Evolutionary conservation across 108 stramenopile species (phyloP), one percentile per base, ranked within the genome.

Genomic region (Tribonema minus): DNA sequence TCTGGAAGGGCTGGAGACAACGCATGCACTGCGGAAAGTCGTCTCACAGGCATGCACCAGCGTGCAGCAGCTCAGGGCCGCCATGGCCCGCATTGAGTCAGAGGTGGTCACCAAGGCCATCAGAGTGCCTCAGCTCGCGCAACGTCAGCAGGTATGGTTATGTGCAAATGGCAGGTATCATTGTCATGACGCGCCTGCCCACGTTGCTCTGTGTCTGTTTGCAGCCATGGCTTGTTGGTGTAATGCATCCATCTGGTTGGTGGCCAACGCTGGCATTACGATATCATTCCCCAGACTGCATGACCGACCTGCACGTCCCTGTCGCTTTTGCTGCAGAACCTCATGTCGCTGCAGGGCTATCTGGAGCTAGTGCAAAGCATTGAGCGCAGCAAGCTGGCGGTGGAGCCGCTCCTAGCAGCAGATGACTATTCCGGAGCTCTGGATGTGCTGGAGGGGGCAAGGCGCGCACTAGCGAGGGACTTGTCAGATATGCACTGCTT

Each of bases 371-470:
- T 67, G 2, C 67, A 67, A 67, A 28, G 34, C 26, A 28, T 67
- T 2, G 32, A 67, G n/a, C 29, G 67, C 25, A 35, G 33, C 39
- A 67, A 32, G 2, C 7, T 7, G n/a, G n/a, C 34, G 23, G 39
- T 67, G 23, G 32, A 67, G 39, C 34, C 67, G 9, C 34, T 79
- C 26, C 29, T 79, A 29, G 61, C 67, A 28, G 78, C 78, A 5
- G 78, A 68, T 0, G 78, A 79, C 38, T 79, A 62, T 26, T 25
- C 68, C 1, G 78, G 78, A 26, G 78, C 78, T 4, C 32, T 79
- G 58, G 78, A 79, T 38, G 68, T 79, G 27, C 12, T 79, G n/a
- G 67, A 79, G 68, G 68, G 39, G 37, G 78, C 60, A 29, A 68
- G 54, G 63, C 6, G 60, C 3, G 32, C 37, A 30, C 36, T 79